These are phyloP conservation scores for Eruca vesicaria DNA, from an alignment of 441 rosid species.

Conservation along the genomic window DNA sequence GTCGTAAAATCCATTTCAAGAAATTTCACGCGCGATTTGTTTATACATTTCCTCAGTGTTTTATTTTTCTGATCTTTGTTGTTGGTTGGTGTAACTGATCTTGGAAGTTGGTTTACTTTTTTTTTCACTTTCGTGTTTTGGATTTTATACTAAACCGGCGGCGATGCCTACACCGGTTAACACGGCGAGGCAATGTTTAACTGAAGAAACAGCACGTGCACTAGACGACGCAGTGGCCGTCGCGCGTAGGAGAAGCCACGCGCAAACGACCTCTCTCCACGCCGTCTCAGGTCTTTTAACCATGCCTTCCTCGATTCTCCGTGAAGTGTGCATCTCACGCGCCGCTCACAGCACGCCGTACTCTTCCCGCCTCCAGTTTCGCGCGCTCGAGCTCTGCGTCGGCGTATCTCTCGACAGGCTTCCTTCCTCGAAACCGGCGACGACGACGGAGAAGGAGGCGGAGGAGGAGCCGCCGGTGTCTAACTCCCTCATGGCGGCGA, in stretches of 20 bases:
- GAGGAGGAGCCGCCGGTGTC: constrained; percentile 62
- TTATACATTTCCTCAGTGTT: neutral
- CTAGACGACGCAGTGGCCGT: constrained; percentile 77
- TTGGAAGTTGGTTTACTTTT: neutral
- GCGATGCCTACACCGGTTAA: constrained; percentile 85
- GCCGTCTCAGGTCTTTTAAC: constrained; percentile 74
- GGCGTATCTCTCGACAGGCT: constrained; percentile 83
- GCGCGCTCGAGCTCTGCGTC: constrained; percentile 75
- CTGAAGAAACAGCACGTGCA: constrained; percentile 76
- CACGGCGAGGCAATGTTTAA: constrained; percentile 72
- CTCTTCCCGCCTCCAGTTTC: constrained; percentile 66
- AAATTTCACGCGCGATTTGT: constrained; percentile 22
- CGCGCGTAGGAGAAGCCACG: constrained; percentile 70
- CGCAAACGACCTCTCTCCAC: constrained; percentile 87
- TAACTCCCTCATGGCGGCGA: constrained; percentile 92
- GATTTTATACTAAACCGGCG: constrained; percentile 34
- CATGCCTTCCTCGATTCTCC: constrained; percentile 63
- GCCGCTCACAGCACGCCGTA: constrained; percentile 49
- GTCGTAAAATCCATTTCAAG: constrained; percentile 6
- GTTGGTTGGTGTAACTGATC: constrained; percentile 5
- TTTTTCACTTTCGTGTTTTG: neutral
- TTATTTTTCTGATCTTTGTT: neutral
- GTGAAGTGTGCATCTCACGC: constrained; percentile 71
- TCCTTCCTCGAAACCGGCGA: constrained; percentile 48
- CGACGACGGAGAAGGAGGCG: constrained; percentile 37